Conservation (phyloP, 1,284 basidiomycete species). For the Irpex rosettiformis region DNA sequence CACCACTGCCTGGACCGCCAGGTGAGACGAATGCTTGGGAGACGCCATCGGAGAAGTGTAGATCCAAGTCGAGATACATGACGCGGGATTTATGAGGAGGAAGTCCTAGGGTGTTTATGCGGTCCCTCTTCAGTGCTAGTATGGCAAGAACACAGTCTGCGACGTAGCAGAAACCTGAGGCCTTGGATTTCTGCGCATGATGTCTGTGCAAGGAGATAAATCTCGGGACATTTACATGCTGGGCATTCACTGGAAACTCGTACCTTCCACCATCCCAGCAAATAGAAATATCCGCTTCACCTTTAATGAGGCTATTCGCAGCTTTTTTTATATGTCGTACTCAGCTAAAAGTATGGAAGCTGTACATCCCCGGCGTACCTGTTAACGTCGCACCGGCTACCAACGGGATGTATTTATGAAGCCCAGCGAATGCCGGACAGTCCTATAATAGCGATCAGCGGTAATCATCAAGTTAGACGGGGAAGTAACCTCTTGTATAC, state of each 20-base stretch:
- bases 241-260: slow-evolving; percentile 17
- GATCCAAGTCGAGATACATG: slow-evolving; percentile 89
- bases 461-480: background rate
- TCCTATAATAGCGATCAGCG: slow-evolving; percentile 57
- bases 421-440: slow-evolving; percentile 71
- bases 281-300: slow-evolving; percentile 62
- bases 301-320: slow-evolving; percentile 54
- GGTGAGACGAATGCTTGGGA: slow-evolving; percentile 63
- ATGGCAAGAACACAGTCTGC: slow-evolving; percentile 87
- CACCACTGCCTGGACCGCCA: slow-evolving; percentile 15
- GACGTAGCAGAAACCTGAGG: slow-evolving; percentile 92
- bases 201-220: slow-evolving; percentile 43
- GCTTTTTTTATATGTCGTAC: slow-evolving; percentile 47
- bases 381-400: slow-evolving; percentile 69
- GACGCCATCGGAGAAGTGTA: slow-evolving; percentile 91
- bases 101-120: slow-evolving; percentile 9
- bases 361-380: slow-evolving; percentile 14
- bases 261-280: slow-evolving; percentile 85
- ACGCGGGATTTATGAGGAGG: slow-evolving; percentile 54
- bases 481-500: slow-evolving; percentile 59
- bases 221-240: background rate
- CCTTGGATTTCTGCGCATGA: slow-evolving; percentile 70
- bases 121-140: slow-evolving; percentile 47
- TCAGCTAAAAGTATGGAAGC: background rate
- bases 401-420: slow-evolving; percentile 67